Base-by-base conservation (phyloP, 2,329 filamentous ascomycete species). In the Microsporum audouinii region DNA sequence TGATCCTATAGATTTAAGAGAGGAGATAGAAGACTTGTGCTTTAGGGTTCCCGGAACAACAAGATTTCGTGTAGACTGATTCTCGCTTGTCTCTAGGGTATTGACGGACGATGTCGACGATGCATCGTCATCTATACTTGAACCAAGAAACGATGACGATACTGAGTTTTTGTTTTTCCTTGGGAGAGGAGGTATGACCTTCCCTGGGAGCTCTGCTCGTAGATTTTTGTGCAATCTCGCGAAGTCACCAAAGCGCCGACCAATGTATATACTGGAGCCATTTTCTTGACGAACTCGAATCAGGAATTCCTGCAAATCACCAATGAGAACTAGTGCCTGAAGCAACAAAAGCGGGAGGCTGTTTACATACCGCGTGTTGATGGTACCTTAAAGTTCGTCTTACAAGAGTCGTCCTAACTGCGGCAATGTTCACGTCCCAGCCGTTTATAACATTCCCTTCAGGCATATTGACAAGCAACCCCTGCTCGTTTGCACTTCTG, bases 361-460 rank as follows among this genome's bases (percentile, higher is more conserved):
- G n/a, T n/a, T 8, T 38, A 23, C 86, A 75, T 77, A 90, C 89
- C 59, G 94, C 90, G 78, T 97, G 92, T 68, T 91, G 89, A 72
- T 96, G 94, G 69, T 94, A 86, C 62, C 92, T 82, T 33, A 97
- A 85, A 63, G 90, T 95, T 69, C 91, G 85, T 79, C 92, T 95
- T 59, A 91, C 80, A 5, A 85, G 86, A 1, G 84, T 88, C 31
- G 89, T 85, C 64, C 91, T 84, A 57, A 97, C 94, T 45, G 87
- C 91, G 8, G 92, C 89, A 57, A 99, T 87, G 71, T 99, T 99
- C 66, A 96, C 85, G 72, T 97, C 94, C 94, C 94, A 97, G 34
- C 91, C 90, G 71, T 99, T 92, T 69, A 96, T 88, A 64, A 86
- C 88, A 73, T 96, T 88, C 3, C 94, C 94, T 72, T 96, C 89